These are phyloP conservation scores for Xylaria bambusicola DNA, from an alignment of 495 filamentous ascomycete genomes.

Conservation along the genomic window DNA sequence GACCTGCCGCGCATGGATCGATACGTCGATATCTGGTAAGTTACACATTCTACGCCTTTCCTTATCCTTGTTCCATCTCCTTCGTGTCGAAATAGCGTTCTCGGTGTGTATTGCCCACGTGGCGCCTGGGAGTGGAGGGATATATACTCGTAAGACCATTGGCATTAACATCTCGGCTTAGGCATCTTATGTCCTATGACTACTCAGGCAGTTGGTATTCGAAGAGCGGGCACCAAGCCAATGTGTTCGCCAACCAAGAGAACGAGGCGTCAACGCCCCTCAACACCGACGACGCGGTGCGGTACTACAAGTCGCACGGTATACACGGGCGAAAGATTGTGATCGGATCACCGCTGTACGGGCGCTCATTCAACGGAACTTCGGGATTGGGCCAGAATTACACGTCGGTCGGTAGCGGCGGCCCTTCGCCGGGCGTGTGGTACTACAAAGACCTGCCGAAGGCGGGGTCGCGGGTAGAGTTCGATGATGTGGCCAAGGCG, in stretches of 20 bases:
- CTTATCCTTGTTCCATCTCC: too few species aligned
- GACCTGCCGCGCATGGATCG: constrained; percentile 68
- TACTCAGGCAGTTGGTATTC: constrained; percentile 72
- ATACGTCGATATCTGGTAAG: constrained; percentile 81
- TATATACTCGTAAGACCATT: too few species aligned
- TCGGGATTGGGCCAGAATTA: constrained; percentile 68
- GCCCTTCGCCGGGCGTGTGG: constrained; percentile 78
- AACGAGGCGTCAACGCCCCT: constrained; percentile 63
- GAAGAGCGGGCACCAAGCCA: constrained; percentile 71
- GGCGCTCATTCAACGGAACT: constrained; percentile 74
- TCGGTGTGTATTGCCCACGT: too few species aligned
- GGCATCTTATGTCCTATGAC: constrained; percentile 81
- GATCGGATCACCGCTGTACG: constrained; percentile 84
- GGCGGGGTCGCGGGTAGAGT: constrained; percentile 47
- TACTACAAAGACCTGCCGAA: constrained; percentile 68
- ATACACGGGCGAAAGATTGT: constrained; percentile 70
- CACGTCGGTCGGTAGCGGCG: constrained; percentile 63
- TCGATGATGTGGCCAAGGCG: constrained; percentile 57
- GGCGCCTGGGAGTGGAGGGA: too few species aligned
- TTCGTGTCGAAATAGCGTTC: too few species aligned
- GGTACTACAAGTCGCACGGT: constrained; percentile 65
- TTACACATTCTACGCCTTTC: neutral
- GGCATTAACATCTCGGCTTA: constrained; percentile 40
- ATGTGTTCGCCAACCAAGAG: constrained; percentile 58
- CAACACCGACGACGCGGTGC: constrained; percentile 65